Evolutionary conservation across 768 basidiomycete genomes (phyloP).

Genomic region (Psilocybe tampanensis): DNA sequence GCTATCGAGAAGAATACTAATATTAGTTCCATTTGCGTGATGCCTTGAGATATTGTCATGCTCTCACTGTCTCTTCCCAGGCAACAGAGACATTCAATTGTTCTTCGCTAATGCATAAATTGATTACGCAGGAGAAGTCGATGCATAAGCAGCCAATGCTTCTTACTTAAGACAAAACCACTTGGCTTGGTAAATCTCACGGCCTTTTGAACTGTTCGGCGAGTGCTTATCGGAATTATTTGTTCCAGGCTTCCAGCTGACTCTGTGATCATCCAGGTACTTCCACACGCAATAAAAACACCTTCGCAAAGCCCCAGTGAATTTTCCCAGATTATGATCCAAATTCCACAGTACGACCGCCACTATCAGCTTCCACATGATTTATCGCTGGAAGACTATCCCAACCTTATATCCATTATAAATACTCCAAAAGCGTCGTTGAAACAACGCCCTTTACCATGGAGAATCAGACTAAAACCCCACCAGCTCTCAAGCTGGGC

Average conservation of each 20-base stretch:
- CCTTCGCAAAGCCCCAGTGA: not conserved
- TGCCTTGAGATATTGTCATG: not conserved
- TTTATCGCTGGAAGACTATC: not conserved
- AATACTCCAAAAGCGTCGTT: not conserved
- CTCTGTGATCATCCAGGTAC: not conserved
- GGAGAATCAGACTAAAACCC: not conserved
- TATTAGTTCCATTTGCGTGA: not conserved
- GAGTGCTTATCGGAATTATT: not conserved
- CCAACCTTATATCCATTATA: not conserved
- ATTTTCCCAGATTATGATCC: not conserved
- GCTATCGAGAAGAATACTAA: not conserved
- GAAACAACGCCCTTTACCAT: not conserved
- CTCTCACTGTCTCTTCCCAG: not conserved
- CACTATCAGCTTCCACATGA: not conserved
- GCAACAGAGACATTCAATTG: too few species aligned
- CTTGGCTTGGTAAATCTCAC: not conserved
- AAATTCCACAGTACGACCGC: not conserved
- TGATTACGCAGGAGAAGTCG: too few species aligned
- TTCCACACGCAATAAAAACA: not conserved
- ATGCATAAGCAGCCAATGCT: not conserved
- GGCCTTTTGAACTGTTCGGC: not conserved
- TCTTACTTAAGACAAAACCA: not conserved
- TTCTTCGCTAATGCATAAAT: not conserved
- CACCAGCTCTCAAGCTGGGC: constrained; percentile 31
- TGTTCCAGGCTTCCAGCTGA: not conserved